Conservation (phyloP, 345 rosid genomes). For the Geranium rotundifolium region DNA sequence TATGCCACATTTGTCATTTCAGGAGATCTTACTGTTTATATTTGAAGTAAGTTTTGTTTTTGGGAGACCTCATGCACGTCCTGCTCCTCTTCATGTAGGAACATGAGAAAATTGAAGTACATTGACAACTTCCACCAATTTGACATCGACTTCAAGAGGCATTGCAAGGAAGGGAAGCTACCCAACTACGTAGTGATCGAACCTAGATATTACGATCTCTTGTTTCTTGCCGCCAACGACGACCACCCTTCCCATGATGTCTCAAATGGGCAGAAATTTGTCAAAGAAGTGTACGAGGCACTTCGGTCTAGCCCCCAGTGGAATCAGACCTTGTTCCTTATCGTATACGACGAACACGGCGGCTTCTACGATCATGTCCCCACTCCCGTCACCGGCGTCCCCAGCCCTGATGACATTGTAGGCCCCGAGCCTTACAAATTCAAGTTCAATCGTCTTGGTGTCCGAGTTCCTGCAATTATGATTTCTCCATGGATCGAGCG, state of each 20-base stretch:
- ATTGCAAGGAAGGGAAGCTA: constrained; percentile 64
- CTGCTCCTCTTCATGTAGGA: constrained; percentile 20
- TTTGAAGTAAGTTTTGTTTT: too few species aligned
- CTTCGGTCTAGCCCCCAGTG: constrained; percentile 78
- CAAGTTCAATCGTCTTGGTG: constrained; percentile 72
- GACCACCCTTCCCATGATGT: constrained; percentile 82
- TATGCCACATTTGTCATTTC: too few species aligned
- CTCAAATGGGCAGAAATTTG: constrained; percentile 61
- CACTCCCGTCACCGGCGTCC: constrained; percentile 62
- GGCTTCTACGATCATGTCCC: constrained; percentile 89
- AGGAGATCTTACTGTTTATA: too few species aligned
- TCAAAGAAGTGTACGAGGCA: constrained; percentile 73
- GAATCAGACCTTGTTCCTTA: constrained; percentile 53
- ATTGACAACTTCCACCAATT: constrained; percentile 55
- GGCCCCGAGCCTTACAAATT: constrained; percentile 55
- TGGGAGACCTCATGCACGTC: too few species aligned
- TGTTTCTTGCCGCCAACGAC: constrained; percentile 52
- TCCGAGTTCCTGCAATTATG: constrained; percentile 60
- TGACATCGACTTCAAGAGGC: constrained; percentile 52
- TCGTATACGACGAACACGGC: constrained; percentile 81
- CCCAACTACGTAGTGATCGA: constrained; percentile 83
- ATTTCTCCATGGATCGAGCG: constrained; percentile 84
- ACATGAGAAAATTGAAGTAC: constrained; percentile 68
- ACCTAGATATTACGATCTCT: constrained; percentile 54
- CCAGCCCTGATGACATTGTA: constrained; percentile 64